Base-by-base conservation (phyloP, 2,329 filamentous ascomycete species). In the Plectosphaerella sp. region DNA sequence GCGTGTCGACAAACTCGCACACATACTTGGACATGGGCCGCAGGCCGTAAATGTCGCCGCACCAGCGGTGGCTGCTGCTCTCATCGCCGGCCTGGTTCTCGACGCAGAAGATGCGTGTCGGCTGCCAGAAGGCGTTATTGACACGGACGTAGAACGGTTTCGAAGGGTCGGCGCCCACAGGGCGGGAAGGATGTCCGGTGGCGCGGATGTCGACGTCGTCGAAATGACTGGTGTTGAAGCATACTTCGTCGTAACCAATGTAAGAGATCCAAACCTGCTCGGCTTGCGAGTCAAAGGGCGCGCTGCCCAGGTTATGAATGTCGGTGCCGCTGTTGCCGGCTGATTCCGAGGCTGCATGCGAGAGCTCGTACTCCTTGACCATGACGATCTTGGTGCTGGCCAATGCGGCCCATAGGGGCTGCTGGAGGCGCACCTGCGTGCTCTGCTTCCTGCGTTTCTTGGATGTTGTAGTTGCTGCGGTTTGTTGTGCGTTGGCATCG, bases 301-400 rank as follows among this genome's bases (percentile, higher is more conserved):
- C 86, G 66, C 88, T 89, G 59, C 86, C 87, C 66, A 90, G 78
- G 69, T 89, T 87, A 71, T 90, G 86, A 65, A 87, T 84, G 63
- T 90, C 87, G 64, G 85, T 89, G 61, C 85, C 84, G 65, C 89
- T 87, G 59, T 88, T 85, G 62, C 87, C 87, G 33, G 82, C 83
- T 48, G 85, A 87, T 70, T 91, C 88, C 51, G 83, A 82, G 54
- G 87, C 81, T 53, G 86, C 84, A 66, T 89, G 85, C 59, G 89
- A 93, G 66, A 95, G 82, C 71, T 91, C 88, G 61, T 90, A 89
- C 70, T 91, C 92, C 73, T 96, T 94, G 65, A 95, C 86, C 72
- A 96, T 91, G 62, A 94, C 93, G 67, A 97, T 92, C 78, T 97
- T 97, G 65, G 92, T 96, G 72, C 91, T 96, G 49, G 92, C 92